These are phyloP conservation scores for Clarireedia monteithiana DNA, from an alignment of 2,329 filamentous ascomycete genomes.

Conservation along the genomic window DNA sequence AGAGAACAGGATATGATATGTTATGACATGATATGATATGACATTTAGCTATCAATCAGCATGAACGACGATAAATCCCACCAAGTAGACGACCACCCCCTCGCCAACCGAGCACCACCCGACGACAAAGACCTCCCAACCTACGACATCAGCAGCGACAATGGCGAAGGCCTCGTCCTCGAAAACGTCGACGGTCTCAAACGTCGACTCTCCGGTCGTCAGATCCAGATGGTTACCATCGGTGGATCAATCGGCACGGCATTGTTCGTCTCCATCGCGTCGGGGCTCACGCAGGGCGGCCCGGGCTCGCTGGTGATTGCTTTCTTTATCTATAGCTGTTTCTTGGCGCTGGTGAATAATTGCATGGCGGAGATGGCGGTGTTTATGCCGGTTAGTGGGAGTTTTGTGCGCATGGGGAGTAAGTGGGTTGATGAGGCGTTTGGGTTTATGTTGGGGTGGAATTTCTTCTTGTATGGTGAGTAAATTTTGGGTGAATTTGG, in stretches of 20 bases:
- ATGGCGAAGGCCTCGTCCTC: slow-evolving; percentile 7
- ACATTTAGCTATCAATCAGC: too few species aligned
- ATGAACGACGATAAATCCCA: slow-evolving; percentile 17
- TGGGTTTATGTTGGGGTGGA: slow-evolving; percentile 47
- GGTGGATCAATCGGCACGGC: slow-evolving; percentile 41
- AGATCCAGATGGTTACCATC: slow-evolving; percentile 43
- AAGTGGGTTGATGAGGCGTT: slow-evolving; percentile 47
- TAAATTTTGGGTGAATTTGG: not conserved
- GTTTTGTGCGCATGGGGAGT: slow-evolving; percentile 45
- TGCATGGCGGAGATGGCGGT: slow-evolving; percentile 45
- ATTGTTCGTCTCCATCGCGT: slow-evolving; percentile 39
- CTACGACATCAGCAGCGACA: not conserved
- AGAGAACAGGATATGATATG: too few species aligned
- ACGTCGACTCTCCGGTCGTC: slow-evolving; percentile 34
- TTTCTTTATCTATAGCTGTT: slow-evolving; percentile 35
- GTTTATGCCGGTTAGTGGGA: slow-evolving; percentile 44
- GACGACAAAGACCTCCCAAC: not conserved
- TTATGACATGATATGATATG: too few species aligned
- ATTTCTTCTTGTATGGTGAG: slow-evolving; percentile 52
- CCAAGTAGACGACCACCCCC: not conserved
- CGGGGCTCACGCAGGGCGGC: slow-evolving; percentile 33
- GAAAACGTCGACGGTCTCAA: slow-evolving; percentile 23
- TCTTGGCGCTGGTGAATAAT: slow-evolving; percentile 30
- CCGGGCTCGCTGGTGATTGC: slow-evolving; percentile 36
- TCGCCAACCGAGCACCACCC: slow-evolving; percentile 4